phyloP scores from a whole-genome alignment of 164 flowering plant genomes.

The Dillenia turbinata region DNA sequence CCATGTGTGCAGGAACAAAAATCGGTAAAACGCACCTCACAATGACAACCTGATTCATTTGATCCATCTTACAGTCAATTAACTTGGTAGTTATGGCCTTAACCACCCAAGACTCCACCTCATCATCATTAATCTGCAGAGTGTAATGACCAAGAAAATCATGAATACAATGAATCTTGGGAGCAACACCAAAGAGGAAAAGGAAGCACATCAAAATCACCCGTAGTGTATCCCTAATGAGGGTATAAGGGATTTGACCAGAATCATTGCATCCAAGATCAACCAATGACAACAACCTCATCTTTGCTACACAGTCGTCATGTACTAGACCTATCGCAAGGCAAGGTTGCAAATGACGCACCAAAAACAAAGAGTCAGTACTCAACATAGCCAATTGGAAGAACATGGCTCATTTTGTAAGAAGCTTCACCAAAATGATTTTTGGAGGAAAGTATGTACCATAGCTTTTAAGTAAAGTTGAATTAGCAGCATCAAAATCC shows the following conservation, averaged over 20 bases:
- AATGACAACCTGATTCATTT: conserved; percentile 76
- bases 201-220: conserved; percentile 27
- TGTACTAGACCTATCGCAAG: conserved; percentile 64
- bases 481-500: conserved; percentile 76
- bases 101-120: conserved; percentile 94
- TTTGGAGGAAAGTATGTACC: conserved; percentile 33
- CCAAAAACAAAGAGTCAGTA: background rate
- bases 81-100: conserved; percentile 85
- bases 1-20: background rate
- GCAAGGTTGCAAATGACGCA: conserved; percentile 5
- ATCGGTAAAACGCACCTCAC: conserved; percentile 47
- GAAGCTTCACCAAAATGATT: background rate
- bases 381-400: background rate
- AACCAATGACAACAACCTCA: conserved; percentile 84
- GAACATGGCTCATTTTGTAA: background rate
- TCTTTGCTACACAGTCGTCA: conserved; percentile 88
- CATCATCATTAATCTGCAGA: conserved; percentile 62
- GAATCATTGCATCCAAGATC: conserved; percentile 71
- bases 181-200: background rate
- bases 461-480: conserved; percentile 55
- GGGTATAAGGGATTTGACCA: conserved; percentile 66
- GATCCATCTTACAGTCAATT: conserved; percentile 92
- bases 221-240: conserved; percentile 69
- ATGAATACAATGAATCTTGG: background rate
- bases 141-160: background rate